Percentiles rank a stretch among this genome's conserved stretches.
phyloP scores from a whole-genome alignment of 768 basidiomycete genomes.

The Tricholoma saponaceum region DNA sequence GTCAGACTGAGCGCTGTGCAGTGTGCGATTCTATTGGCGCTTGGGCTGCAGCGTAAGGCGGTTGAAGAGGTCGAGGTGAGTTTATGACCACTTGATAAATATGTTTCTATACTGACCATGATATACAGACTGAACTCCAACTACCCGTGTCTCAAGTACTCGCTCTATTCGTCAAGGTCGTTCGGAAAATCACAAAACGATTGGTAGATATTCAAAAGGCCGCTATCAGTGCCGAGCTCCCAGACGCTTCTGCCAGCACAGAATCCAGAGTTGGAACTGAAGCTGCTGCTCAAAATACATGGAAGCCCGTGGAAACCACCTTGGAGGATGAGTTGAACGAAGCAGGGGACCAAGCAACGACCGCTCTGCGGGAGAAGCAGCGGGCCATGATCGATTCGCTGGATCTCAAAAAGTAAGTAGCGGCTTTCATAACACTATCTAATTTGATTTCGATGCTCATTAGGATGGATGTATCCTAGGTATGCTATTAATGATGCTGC shows the following conservation, averaged over 20 bases:
- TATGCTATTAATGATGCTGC: constrained; percentile 70
- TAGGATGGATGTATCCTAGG: constrained; percentile 32
- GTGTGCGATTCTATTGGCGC: constrained; percentile 82
- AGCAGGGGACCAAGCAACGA: constrained; percentile 70
- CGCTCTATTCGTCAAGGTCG: constrained; percentile 86
- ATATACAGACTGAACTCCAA: constrained; percentile 64
- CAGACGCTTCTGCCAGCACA: constrained; percentile 28
- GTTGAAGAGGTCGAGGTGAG: constrained; percentile 87
- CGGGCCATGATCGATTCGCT: constrained; percentile 84
- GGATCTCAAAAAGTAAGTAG: constrained; percentile 82
- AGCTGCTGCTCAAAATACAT: constrained; percentile 15
- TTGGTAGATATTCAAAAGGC: constrained; percentile 78
- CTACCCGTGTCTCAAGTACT: constrained; percentile 84
- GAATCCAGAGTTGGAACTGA: neutral
- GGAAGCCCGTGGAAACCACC: constrained; percentile 41
- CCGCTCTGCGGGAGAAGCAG: constrained; percentile 72
- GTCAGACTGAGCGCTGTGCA: constrained; percentile 82
- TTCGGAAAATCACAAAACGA: constrained; percentile 77
- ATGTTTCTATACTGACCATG: too few species aligned
- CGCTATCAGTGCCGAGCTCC: constrained; percentile 64
- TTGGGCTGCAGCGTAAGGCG: constrained; percentile 85
- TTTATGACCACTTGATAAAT: too few species aligned
- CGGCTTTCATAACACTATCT: neutral
- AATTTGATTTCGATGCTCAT: constrained; percentile 9
- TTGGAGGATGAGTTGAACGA: constrained; percentile 71